Base-by-base conservation (phyloP, 768 basidiomycete species). In the Termitomyces heimii region DNA sequence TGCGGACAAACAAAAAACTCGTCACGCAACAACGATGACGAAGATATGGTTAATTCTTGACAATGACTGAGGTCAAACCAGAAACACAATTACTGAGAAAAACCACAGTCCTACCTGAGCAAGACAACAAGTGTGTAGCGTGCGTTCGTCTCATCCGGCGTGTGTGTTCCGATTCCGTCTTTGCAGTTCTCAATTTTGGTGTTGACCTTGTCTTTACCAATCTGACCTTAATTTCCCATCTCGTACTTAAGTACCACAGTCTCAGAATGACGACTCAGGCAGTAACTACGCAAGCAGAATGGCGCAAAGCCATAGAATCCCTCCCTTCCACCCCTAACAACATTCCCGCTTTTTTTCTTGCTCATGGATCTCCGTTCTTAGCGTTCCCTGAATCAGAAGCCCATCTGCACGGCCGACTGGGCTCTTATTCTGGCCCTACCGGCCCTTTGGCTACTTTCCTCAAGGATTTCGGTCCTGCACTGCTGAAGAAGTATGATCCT, bases 321-420 rank as follows among this genome's bases (percentile, higher is more conserved):
- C 76, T 88, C 0, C 85, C 86, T 0, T 63, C 77, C 4, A 80
- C 78, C 1, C 81, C 83, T 4, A 67, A 77, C n/a, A 78, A 79
- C 37, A 86, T 90, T 22, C 89, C 89, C 0, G 74, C 82, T 0
- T 86, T 92, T 74, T 92, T 88, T 77, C 88, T 90, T 60, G 84
- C 77, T 4, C 87, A 89, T 70, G 86, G 87, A 8, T 83, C 83
- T 39, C 83, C 84, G 0, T 65, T 82, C 64, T 68, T 84, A 26
- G 75, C 75, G 1, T 75, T 75, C 63, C 71, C 75, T 1, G 63
- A 68, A 22, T 54, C 64, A 14, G 63, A 61, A 22, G 55, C 57
- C 32, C 18, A 53, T 10, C 9, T 18, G n/a, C 60, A 55, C 6
- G 48, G 43, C 18, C 53, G 61, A 6, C 61, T 71, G 64, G 66